Conservation (phyloP, 2,329 filamentous ascomycete species). For the Cladosporium sp. region DNA sequence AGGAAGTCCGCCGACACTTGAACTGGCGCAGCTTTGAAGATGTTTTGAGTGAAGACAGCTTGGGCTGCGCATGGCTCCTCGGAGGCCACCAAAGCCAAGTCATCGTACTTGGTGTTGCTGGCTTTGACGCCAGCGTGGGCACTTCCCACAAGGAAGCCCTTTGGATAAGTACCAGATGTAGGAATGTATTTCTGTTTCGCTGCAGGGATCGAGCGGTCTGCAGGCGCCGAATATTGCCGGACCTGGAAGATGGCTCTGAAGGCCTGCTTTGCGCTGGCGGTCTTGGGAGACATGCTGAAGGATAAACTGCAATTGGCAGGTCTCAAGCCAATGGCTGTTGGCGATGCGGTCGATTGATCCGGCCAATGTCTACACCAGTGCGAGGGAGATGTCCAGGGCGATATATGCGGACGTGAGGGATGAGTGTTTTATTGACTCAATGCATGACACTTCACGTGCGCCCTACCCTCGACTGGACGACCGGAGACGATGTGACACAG, state of each 20-base stretch:
- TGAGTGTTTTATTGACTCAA: background rate
- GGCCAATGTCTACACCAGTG: too few relatives aligned
- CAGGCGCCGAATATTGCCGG: slow-evolving; percentile 57
- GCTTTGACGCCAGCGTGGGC: slow-evolving; percentile 92
- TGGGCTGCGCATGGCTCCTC: slow-evolving; percentile 81
- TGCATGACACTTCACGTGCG: background rate
- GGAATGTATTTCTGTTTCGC: slow-evolving; percentile 91
- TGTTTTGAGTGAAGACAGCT: slow-evolving; percentile 96
- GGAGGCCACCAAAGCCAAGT: slow-evolving; percentile 83
- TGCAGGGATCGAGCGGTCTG: slow-evolving; percentile 60
- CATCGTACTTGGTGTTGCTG: slow-evolving; percentile 84
- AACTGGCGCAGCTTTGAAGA: slow-evolving; percentile 94
- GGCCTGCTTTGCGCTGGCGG: slow-evolving; percentile 20
- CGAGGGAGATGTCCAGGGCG: too few relatives aligned
- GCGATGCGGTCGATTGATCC: background rate
- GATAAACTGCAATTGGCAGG: too few relatives aligned
- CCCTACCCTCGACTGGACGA: background rate
- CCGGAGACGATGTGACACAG: background rate
- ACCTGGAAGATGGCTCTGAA: slow-evolving; percentile 32
- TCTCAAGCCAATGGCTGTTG: background rate
- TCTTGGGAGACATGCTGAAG: slow-evolving; percentile 19
- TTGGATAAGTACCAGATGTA: slow-evolving; percentile 77
- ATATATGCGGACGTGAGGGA: background rate
- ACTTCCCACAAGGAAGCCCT: slow-evolving; percentile 82
- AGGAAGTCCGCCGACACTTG: slow-evolving; percentile 70